Percentiles rank a stretch among this genome's conserved stretches.
phyloP scores from a whole-genome alignment of 2,329 filamentous ascomycete species.

The Colletotrichum cuscutae region DNA sequence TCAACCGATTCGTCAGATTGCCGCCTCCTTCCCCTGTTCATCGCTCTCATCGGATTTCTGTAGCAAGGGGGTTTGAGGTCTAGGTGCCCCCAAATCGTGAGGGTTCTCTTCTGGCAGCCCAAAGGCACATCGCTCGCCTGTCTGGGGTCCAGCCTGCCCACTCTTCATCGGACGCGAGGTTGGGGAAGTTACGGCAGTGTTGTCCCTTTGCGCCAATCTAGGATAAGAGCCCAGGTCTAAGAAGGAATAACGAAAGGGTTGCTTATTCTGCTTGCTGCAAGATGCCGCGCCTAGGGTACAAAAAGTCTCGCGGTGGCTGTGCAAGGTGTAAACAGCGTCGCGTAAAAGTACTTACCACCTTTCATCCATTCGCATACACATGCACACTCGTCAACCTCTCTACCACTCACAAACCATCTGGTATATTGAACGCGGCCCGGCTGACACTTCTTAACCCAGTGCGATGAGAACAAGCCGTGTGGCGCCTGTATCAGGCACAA shows the following conservation, averaged over 20 bases:
- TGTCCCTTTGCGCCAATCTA: not conserved
- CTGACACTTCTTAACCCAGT: conserved; percentile 40
- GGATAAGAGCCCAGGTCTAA: not conserved
- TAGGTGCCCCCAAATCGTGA: not conserved
- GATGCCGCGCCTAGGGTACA: conserved; percentile 46
- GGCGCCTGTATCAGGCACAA: conserved; percentile 48
- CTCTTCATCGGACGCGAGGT: not conserved
- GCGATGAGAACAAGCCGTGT: conserved; percentile 51
- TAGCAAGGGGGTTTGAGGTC: conserved; percentile 1
- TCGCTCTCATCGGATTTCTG: not conserved
- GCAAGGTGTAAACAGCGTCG: conserved; percentile 48
- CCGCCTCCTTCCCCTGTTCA: conserved; percentile 3
- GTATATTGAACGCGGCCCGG: not conserved
- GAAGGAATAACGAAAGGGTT: not conserved
- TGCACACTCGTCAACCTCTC: not conserved
- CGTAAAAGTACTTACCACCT: conserved; percentile 44
- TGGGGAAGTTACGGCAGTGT: not conserved
- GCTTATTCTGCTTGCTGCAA: not conserved
- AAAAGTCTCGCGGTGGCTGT: conserved; percentile 48
- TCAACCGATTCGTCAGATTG: conserved; percentile 14
- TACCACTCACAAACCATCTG: not conserved
- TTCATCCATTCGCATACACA: not conserved
- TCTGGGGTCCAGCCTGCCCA: not conserved
- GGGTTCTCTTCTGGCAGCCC: not conserved
- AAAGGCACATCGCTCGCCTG: not conserved